Evolutionary conservation across 2,329 filamentous ascomycete species (phyloP).

Genomic region (Hypomyces perniciosus): DNA sequence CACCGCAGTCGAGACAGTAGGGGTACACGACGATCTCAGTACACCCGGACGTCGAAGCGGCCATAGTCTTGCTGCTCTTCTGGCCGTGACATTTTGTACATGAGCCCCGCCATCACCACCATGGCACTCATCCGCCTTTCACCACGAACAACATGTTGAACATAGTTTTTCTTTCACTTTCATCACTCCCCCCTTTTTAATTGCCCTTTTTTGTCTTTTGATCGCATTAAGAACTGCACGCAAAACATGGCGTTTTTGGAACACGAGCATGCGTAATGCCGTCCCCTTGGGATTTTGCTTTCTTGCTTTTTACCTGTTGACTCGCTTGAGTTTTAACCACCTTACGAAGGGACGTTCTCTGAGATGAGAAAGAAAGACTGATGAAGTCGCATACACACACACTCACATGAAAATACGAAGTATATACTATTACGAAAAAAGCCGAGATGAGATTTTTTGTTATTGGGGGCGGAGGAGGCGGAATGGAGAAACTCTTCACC

Average conservation of each 20-base stretch:
- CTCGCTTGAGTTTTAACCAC: neutral
- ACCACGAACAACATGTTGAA: conserved; percentile 1
- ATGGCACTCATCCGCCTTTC: neutral
- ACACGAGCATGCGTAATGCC: conserved; percentile 2
- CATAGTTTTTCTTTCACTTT: neutral
- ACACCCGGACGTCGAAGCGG: conserved; percentile 22
- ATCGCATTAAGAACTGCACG: neutral
- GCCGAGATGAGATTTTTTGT: neutral
- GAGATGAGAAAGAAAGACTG: neutral
- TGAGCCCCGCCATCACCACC: conserved; percentile 1
- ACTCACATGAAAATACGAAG: neutral
- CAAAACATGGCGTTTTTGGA: conserved; percentile 1
- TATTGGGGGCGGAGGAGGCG: neutral
- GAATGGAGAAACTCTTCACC: neutral
- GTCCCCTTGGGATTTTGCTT: neutral
- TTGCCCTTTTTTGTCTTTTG: neutral
- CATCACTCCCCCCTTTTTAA: neutral
- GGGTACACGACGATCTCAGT: conserved; percentile 27
- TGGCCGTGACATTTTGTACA: conserved; percentile 12
- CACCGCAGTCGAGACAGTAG: conserved; percentile 28
- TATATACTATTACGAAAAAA: neutral
- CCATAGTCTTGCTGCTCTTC: conserved; percentile 13
- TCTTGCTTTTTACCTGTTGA: neutral
- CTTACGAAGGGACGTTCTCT: neutral
- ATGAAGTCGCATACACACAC: neutral